These are phyloP conservation scores for Medicago truncatula DNA, from an alignment of 306 rosid species.

Conservation along the genomic window DNA sequence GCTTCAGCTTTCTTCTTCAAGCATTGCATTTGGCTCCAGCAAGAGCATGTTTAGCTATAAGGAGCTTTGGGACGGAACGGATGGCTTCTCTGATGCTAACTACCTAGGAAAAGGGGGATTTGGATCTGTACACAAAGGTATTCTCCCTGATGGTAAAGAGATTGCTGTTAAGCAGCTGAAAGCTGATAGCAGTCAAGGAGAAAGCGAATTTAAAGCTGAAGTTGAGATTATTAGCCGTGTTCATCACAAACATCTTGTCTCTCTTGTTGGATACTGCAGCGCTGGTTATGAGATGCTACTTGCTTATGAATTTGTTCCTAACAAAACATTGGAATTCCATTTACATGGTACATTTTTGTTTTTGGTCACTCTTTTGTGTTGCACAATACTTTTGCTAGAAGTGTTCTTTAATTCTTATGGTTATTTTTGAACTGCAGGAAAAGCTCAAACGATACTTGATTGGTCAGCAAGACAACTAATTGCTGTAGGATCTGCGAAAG, in stretches of 20 bases:
- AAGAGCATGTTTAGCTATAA: conserved; percentile 80
- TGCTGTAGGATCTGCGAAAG: conserved; percentile 96
- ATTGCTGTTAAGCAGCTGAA: conserved; percentile 93
- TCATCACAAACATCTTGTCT: conserved; percentile 95
- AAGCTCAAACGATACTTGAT: conserved; percentile 85
- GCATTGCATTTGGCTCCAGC: conserved; percentile 62
- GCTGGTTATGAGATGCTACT: conserved; percentile 78
- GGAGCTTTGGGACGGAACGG: conserved; percentile 90
- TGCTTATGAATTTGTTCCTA: conserved; percentile 90
- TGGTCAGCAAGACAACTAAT: conserved; percentile 81
- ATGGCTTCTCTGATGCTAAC: conserved; percentile 93
- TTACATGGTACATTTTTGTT: conserved; percentile 68
- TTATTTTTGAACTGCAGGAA: conserved; percentile 59
- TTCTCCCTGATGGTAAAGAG: conserved; percentile 92
- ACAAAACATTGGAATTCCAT: conserved; percentile 90
- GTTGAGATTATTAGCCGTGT: conserved; percentile 96
- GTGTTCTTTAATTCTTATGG: conserved; percentile 46
- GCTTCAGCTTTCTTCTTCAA: conserved; percentile 74
- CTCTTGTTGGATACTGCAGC: conserved; percentile 92
- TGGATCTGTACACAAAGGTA: conserved; percentile 90
- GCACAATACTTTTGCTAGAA: conserved; percentile 31
- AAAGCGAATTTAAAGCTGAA: conserved; percentile 95
- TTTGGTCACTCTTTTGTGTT: conserved; percentile 1
- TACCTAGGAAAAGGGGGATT: conserved; percentile 97
- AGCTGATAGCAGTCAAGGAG: conserved; percentile 98